Conservation (phyloP, 805 yeast species). For the Henningerozyma blattae region DNA sequence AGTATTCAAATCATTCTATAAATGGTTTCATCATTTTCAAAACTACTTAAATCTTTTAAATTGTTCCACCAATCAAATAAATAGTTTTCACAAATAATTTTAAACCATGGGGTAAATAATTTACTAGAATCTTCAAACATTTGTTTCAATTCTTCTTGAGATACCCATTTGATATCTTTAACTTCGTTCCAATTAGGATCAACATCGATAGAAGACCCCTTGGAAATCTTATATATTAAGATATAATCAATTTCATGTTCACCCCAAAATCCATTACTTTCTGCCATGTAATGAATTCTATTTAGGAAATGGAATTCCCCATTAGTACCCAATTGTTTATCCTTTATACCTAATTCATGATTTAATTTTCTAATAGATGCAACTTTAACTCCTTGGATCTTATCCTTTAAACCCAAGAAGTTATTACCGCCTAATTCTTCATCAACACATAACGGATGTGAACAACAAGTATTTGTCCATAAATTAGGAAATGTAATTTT, state of each 20-base stretch:
- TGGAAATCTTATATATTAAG: conserved; percentile 52
- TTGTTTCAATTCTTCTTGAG: conserved; percentile 46
- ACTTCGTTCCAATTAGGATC: conserved; percentile 74
- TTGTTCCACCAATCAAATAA: conserved; percentile 91
- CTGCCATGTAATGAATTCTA: conserved; percentile 90
- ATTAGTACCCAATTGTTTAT: conserved; percentile 41
- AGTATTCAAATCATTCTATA: conserved; percentile 22
- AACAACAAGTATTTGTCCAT: conserved; percentile 99
- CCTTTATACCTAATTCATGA: conserved; percentile 82
- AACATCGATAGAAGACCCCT: conserved; percentile 33
- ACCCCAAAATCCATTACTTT: conserved; percentile 79
- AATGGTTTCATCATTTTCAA: conserved; percentile 28
- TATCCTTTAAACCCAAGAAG: conserved; percentile 31
- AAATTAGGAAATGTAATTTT: conserved; percentile 91
- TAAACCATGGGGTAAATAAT: conserved; percentile 96
- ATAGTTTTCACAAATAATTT: conserved; percentile 83
- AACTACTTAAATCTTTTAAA: conserved; percentile 44
- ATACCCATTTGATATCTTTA: conserved; percentile 65
- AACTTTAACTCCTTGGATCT: conserved; percentile 64
- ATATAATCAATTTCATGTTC: conserved; percentile 97
- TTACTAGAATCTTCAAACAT: conserved; percentile 65
- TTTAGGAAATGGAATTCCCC: conserved; percentile 73
- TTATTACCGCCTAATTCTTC: conserved; percentile 57
- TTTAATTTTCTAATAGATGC: conserved; percentile 90
- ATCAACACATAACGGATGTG: conserved; percentile 84